Conservation (phyloP, 2,329 filamentous ascomycete species). For the Escovopsis weberi region DNA sequence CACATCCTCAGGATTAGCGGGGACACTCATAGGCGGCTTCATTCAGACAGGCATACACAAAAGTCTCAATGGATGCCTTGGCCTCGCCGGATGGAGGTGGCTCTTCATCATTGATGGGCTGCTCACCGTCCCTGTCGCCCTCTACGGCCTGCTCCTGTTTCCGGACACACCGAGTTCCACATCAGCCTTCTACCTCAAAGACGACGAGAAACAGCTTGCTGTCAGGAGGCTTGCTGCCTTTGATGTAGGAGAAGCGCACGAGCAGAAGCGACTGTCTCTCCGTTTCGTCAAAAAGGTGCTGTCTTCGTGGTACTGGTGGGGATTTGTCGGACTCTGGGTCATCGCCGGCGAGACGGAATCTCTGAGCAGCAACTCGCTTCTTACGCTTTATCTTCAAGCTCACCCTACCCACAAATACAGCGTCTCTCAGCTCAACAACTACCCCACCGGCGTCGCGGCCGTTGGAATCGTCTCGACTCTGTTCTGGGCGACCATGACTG, state of each 20-base stretch:
- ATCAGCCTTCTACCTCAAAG: slow-evolving; percentile 27
- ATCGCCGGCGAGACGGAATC: slow-evolving; percentile 59
- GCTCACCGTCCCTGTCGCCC: slow-evolving; percentile 22
- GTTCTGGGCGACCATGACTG: slow-evolving; percentile 56
- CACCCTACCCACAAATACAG: slow-evolving; percentile 29
- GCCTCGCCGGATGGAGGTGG: slow-evolving; percentile 53
- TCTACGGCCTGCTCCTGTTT: slow-evolving; percentile 21
- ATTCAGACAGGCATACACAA: slow-evolving; percentile 48
- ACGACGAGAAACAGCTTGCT: slow-evolving; percentile 30
- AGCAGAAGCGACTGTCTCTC: slow-evolving; percentile 30
- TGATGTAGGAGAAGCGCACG: slow-evolving; percentile 19
- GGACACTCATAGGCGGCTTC: slow-evolving; percentile 37
- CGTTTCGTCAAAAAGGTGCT: slow-evolving; percentile 41
- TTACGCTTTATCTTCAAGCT: slow-evolving; percentile 35
- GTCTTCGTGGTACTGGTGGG: slow-evolving; percentile 49
- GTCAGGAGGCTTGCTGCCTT: slow-evolving; percentile 14
- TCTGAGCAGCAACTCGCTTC: slow-evolving; percentile 49
- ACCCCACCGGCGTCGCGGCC: slow-evolving; percentile 41
- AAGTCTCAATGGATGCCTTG: slow-evolving; percentile 27
- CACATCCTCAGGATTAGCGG: slow-evolving; percentile 43
- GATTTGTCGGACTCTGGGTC: slow-evolving; percentile 52
- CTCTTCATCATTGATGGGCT: slow-evolving; percentile 57
- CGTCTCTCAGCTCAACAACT: slow-evolving; percentile 38
- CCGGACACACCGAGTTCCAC: slow-evolving; percentile 31
- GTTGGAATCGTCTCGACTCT: slow-evolving; percentile 46